Evolutionary conservation across 2,329 filamentous ascomycete genomes (phyloP), one percentile per base, ranked within the genome.

Genomic region (Fusarium musae): DNA sequence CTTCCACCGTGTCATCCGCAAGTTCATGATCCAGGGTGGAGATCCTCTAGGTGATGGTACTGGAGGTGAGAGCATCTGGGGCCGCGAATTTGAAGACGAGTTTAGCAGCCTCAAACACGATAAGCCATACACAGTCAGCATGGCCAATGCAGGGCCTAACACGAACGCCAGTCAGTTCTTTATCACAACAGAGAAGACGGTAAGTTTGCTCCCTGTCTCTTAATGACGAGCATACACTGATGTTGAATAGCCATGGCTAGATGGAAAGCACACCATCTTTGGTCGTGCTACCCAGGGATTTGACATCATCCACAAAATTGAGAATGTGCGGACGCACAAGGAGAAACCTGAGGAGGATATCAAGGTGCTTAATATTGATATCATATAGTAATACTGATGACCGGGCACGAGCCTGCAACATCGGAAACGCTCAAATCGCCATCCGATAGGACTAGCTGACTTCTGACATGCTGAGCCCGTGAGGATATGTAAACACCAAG

Each of bases 21-120:
- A 98, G 79, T 99, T 99, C 84, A 99, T 99, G 97, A 97, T 99
- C 46, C 96, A 99, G 82, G 95, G 96, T 57, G 96, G 96, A 49
- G 97, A 99, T 79, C 96, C 97, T 0, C 93, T 95, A 0, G 96
- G 96, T 4, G 97, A 95, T 2, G 96, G 97, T 3, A 90, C 94
- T 52, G 96, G 96, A 23, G 97, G 97, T 2, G 87, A 92, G 70
- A 97, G 93, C 79, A 91, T 97, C 73, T 99, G 96, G 96, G 94
- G 93, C 59, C 95, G 96, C 82, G 93, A 95, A 69, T 99, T 99
- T 80, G 93, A 93, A 78, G 96, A 99, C 79, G 96, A 99, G 81
- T 97, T 99, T 77, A 95, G 93, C 76, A 93, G 90, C 23, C 84
- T 99, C 70, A 94, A 93, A 81, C 96, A 99, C 79, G 96, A 99